Base-by-base conservation (phyloP, 805 yeast genomes). In the Pichia manshurica region DNA sequence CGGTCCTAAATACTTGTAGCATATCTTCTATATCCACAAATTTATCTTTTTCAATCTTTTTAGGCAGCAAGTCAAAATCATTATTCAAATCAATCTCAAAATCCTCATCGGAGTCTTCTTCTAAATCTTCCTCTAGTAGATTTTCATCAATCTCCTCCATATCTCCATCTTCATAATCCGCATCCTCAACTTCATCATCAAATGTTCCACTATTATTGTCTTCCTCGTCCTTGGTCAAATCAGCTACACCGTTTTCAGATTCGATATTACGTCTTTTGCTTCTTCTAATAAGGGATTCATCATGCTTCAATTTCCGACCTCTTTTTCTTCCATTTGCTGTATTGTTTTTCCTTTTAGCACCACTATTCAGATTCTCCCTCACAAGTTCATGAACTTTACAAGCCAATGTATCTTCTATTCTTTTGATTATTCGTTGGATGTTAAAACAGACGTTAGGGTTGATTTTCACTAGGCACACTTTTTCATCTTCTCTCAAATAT, bases 1-100 rank as follows among this genome's bases (percentile, higher is more conserved):
- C 44, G 2, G 50, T 28, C 8, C 44, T 23, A 17, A 60, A 42
- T 21, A 51, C 41, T 4, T 52, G 54, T 29, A 66, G 44, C 12
- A 60, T 45, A 25, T 53, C 58, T 19, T 61, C 62, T 22, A 62
- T 48, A 49, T 66, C 68, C 20, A 53, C 38, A 21, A 47, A 49
- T 19, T 44, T 43, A 25, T 36, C 39, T 23, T 39, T 39, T n/a
- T 44, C 36, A 42, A 34, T 42, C 38, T 34, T 34, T 17, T 46
- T n/a, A 41, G 49, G 39, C 38, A 40, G 25, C 32, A 44, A 29
- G 42, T 51, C 58, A 20, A 46, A 29, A n/a, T 49, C 49, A 12
- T 44, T 34, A 20, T 48, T 37, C 3, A 33, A 10, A 10, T 16
- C 37, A 15, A 28, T 12, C 10, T 39, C n/a, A 34, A 34, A 22